These are phyloP conservation scores for Melastoma candidum DNA, from an alignment of 441 rosid genomes.

Conservation along the genomic window DNA sequence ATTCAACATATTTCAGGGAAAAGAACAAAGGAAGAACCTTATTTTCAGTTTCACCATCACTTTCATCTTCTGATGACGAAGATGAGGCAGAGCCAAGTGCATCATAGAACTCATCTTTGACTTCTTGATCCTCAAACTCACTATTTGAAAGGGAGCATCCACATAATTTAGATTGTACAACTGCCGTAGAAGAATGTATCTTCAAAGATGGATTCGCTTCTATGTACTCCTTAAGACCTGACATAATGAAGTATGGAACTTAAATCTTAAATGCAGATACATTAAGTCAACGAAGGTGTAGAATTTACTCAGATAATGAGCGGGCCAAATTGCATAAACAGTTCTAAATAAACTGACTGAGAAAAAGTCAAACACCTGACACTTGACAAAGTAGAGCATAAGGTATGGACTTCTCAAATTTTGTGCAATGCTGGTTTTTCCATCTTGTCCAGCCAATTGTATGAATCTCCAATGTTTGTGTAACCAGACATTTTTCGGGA, in stretches of 20 bases:
- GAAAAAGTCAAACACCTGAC: conserved; percentile 44
- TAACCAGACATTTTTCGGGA: conserved; percentile 63
- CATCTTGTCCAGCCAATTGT: conserved; percentile 69
- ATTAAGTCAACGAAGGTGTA: background rate
- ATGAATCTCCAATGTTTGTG: conserved; percentile 79
- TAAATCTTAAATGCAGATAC: background rate
- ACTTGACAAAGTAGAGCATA: conserved; percentile 84
- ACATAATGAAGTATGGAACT: background rate
- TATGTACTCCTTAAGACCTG: conserved; percentile 92
- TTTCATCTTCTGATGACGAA: conserved; percentile 58
- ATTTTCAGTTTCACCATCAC: conserved; percentile 36
- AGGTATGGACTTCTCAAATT: conserved; percentile 83
- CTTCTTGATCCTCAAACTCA: conserved; percentile 52
- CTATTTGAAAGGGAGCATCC: conserved; percentile 32
- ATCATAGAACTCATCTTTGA: conserved; percentile 88
- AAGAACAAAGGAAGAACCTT: conserved; percentile 30
- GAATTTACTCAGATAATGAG: too few species aligned
- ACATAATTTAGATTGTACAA: conserved; percentile 46
- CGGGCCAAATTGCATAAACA: too few species aligned
- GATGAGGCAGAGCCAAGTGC: conserved; percentile 64
- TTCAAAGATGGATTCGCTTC: conserved; percentile 87
- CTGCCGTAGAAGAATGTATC: conserved; percentile 38
- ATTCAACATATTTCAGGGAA: conserved; percentile 4
- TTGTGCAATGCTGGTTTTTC: conserved; percentile 66
- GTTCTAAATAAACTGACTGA: conserved; percentile 3